A percentile compares a stretch with the other conserved stretches of the same genome.
Evolutionary conservation across 352 stramenopile species (phyloP).

Genomic region (Saprolegnia diclina): DNA sequence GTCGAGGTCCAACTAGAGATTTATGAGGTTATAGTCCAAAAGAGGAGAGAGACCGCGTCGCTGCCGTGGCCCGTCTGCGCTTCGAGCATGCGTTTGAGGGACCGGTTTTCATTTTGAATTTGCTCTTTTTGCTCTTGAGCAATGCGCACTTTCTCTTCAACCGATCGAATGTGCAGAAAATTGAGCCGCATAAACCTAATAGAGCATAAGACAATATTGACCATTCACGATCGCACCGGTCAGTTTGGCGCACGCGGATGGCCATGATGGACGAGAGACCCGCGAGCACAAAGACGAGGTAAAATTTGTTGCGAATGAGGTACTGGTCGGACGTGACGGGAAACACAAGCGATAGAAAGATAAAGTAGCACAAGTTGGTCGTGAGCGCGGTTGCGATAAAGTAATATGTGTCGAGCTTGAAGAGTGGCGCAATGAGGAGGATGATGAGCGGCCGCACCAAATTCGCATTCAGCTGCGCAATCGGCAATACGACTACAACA

Average conservation of each 20-base stretch:
- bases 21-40: neutral
- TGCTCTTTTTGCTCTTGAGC: conserved; percentile 71
- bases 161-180: conserved; percentile 64
- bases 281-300: conserved; percentile 56
- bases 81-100: conserved; percentile 75
- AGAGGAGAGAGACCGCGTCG: conserved; percentile 15
- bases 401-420: conserved; percentile 70
- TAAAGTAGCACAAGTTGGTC: conserved; percentile 58
- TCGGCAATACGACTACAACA: conserved; percentile 49
- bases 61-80: conserved; percentile 45
- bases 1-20: conserved; percentile 52
- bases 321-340: conserved; percentile 48
- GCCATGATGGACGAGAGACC: conserved; percentile 48
- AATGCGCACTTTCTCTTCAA: conserved; percentile 57
- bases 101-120: conserved; percentile 82
- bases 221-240: conserved; percentile 30
- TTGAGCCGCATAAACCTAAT: conserved; percentile 59
- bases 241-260: conserved; percentile 64
- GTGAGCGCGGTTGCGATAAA: conserved; percentile 58
- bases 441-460: conserved; percentile 58
- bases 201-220: neutral
- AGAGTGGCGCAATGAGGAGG: conserved; percentile 52
- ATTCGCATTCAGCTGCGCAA: conserved; percentile 61
- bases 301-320: conserved; percentile 70
- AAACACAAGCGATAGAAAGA: conserved; percentile 56